Conservation (phyloP, 2,329 filamentous ascomycete genomes). For the Metarhizium guizhouense region DNA sequence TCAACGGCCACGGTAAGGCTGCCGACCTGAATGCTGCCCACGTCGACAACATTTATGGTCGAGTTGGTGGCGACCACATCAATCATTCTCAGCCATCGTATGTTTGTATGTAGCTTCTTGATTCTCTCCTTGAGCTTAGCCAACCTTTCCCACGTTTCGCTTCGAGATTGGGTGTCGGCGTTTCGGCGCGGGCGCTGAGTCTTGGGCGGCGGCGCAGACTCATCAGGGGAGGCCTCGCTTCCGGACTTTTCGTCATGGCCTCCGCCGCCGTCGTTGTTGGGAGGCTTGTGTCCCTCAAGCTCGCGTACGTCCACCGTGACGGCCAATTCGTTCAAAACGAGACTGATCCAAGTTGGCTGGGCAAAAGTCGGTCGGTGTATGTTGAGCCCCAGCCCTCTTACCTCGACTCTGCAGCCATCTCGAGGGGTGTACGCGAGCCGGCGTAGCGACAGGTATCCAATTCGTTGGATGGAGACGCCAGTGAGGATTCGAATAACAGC, state of each 20-base stretch:
- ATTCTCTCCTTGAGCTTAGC: slow-evolving; percentile 74
- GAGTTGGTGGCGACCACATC: slow-evolving; percentile 81
- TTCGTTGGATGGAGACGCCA: slow-evolving; percentile 88
- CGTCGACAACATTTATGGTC: slow-evolving; percentile 65
- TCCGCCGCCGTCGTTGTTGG: slow-evolving; percentile 19
- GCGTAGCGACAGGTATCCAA: slow-evolving; percentile 86
- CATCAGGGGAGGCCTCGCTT: slow-evolving; percentile 16
- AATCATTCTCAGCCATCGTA: slow-evolving; percentile 82
- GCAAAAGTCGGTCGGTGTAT: slow-evolving; percentile 93
- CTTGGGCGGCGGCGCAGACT: slow-evolving; percentile 7
- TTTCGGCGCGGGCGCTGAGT: slow-evolving; percentile 6
- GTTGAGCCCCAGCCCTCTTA: slow-evolving; percentile 79
- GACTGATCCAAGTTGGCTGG: slow-evolving; percentile 91
- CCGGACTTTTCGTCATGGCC: slow-evolving; percentile 14
- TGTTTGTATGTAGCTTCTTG: slow-evolving; percentile 76
- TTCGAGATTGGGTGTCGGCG: slow-evolving; percentile 35
- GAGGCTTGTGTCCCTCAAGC: slow-evolving; percentile 42
- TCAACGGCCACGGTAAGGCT: slow-evolving; percentile 81
- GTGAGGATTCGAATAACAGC: slow-evolving; percentile 87
- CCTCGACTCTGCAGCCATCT: slow-evolving; percentile 83
- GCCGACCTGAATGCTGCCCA: slow-evolving; percentile 78
- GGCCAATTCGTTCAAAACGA: slow-evolving; percentile 77
- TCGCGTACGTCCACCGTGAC: slow-evolving; percentile 72
- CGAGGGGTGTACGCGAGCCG: slow-evolving; percentile 82
- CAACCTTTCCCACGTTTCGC: slow-evolving; percentile 72